Evolutionary conservation across 176 grass and related monocot genomes (phyloP).

Genomic region (Triticum timopheevii): DNA sequence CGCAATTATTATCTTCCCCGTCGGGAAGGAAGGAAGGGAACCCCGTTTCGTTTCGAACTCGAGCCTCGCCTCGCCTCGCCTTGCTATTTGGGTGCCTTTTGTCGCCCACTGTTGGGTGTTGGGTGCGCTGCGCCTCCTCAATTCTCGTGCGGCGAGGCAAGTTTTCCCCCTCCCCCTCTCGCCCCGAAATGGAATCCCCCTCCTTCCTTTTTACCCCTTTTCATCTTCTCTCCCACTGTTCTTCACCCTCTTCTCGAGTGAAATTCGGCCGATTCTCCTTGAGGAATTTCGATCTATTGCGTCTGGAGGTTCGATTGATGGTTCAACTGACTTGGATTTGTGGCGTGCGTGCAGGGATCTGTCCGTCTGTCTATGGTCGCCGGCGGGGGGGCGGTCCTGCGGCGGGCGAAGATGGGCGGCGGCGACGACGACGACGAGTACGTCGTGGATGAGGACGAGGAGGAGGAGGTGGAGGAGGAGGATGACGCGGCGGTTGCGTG

Average conservation of each 20-base stretch:
- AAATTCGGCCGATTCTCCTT: background rate
- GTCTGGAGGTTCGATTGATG: background rate
- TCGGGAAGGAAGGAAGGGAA: background rate
- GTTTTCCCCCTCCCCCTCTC: background rate
- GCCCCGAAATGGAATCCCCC: background rate
- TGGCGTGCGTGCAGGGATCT: slow-evolving; percentile 19
- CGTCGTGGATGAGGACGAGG: slow-evolving; percentile 34
- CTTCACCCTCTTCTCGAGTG: background rate
- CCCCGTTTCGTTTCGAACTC: background rate
- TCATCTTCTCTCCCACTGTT: background rate
- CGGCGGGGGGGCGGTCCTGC: slow-evolving; percentile 38
- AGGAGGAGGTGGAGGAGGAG: slow-evolving; percentile 52
- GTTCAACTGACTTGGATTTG: background rate
- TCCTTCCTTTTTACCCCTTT: background rate
- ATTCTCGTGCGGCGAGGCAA: background rate
- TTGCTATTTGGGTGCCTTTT: background rate
- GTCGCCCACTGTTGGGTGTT: background rate
- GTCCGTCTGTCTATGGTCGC: slow-evolving; percentile 1
- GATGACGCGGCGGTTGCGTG: slow-evolving; percentile 18
- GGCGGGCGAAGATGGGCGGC: slow-evolving; percentile 27
- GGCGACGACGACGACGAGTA: slow-evolving; percentile 50
- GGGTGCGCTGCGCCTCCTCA: background rate
- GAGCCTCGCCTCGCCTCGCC: background rate
- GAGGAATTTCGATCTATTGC: background rate
- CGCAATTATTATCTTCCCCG: background rate